Evolutionary conservation across 495 filamentous ascomycete species (phyloP).

Genomic region (Penicillium argentinense): DNA sequence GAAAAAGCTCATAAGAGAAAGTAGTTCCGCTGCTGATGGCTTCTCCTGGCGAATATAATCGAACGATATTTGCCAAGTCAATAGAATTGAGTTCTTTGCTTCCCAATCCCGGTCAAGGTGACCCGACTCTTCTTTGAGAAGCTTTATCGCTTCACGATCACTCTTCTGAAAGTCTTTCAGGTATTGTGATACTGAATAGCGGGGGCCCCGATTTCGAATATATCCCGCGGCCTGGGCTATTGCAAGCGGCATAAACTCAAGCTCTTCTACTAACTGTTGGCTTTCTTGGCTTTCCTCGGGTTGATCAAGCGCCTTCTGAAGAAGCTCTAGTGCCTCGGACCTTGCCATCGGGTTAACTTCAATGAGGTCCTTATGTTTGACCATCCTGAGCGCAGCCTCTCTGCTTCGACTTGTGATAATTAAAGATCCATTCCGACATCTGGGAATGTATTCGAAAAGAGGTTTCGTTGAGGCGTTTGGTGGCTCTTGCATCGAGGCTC

Average conservation of each 20-base stretch:
- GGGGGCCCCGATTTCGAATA: constrained; percentile 14
- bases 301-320: neutral
- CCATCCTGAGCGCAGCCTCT: neutral
- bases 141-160: neutral
- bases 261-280: neutral
- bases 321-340: neutral
- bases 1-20: constrained; percentile 20
- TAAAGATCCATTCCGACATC: constrained; percentile 1
- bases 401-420: constrained; percentile 24
- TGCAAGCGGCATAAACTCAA: constrained; percentile 7
- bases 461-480: neutral
- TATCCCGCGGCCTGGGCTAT: constrained; percentile 1
- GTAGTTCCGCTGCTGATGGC: constrained; percentile 21
- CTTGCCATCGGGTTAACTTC: neutral
- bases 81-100: constrained; percentile 23
- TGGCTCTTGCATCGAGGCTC: neutral
- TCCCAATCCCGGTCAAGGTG: constrained; percentile 20
- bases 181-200: constrained; percentile 33
- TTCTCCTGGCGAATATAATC: constrained; percentile 21
- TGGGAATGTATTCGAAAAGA: neutral
- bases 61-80: constrained; percentile 37
- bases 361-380: neutral
- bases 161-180: constrained; percentile 30
- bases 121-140: neutral
- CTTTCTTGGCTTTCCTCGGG: neutral